phyloP scores from a whole-genome alignment of 2,329 filamentous ascomycete species.

The Tolypocladium amazonense region DNA sequence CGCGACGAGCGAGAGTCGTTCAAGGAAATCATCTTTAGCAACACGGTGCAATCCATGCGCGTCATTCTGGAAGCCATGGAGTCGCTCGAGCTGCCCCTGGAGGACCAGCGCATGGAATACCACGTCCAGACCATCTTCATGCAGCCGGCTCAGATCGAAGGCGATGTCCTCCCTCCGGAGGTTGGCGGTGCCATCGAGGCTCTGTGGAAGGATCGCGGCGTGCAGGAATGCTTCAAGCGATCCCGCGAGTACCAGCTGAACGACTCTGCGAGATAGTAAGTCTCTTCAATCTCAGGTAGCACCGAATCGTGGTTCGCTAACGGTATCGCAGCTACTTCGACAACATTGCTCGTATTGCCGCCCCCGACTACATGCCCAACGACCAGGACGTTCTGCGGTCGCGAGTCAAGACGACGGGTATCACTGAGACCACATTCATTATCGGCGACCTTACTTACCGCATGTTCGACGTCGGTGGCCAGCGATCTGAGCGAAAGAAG shows the following conservation, averaged over 20 bases:
- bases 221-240: constrained; percentile 90
- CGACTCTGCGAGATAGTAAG: constrained; percentile 88
- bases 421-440: constrained; percentile 92
- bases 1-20: constrained; percentile 69
- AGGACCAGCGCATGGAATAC: constrained; percentile 89
- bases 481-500: constrained; percentile 95
- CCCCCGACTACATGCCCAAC: constrained; percentile 87
- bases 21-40: constrained; percentile 63
- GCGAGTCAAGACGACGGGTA: constrained; percentile 96
- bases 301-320: constrained; percentile 17
- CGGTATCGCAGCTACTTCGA: constrained; percentile 72
- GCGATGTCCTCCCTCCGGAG: constrained; percentile 86
- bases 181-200: constrained; percentile 88
- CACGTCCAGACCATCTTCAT: constrained; percentile 98
- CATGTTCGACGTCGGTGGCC: constrained; percentile 96
- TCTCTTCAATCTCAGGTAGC: not conserved
- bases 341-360: constrained; percentile 81
- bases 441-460: constrained; percentile 90
- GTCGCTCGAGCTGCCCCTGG: constrained; percentile 66
- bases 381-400: constrained; percentile 92
- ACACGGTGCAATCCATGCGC: constrained; percentile 60
- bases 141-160: constrained; percentile 94
- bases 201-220: constrained; percentile 85
- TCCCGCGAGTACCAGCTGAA: constrained; percentile 95
- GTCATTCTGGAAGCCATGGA: constrained; percentile 62